Evolutionary conservation across 306 rosid species (phyloP), one percentile per base, ranked within the genome.

Genomic region (Vachellia collinsii): DNA sequence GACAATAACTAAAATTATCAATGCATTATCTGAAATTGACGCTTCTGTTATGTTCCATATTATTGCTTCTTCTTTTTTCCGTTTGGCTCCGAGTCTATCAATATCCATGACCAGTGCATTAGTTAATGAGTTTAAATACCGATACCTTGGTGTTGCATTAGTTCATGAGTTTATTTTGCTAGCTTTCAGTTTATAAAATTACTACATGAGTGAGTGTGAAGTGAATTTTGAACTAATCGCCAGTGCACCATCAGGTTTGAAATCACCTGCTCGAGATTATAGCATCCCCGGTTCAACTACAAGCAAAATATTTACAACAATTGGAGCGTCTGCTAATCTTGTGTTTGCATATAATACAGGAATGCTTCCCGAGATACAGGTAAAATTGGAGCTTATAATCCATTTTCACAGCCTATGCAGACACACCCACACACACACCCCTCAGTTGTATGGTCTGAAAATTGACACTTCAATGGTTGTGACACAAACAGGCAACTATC

Each of bases 311-410:
- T 93, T 93, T 79, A 89, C 99, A 41, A 88, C 96, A 14, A 89
- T 90, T 16, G 94, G 97, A 17, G 99, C 99, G 6, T 77, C 91
- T 82, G 99, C 99, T 19, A 95, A 87, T 87, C 97, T 95, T 36
- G 97, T 93, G 72, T 95, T 95, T 11, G 98, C 98, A 48, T 95
- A 86, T 72, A 95, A 95, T 79, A 93, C 99, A 3, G 99, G 99
- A 85, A 95, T 95, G 98, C 96, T 95, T 84, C 99, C 99, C 14
- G 99, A 95, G 85, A 95, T 95, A 82, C 99, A 95, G 96, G 99
- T 90, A 87, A 46, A 79, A 48, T 54, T 38, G 74, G 64, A 78
- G 25, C 64, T 78, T 62, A 34, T 11, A 34, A 78, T 71, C 79
- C n/a, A 25, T 74, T 76, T 75, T 64, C 68, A 8, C 34, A 69